phyloP scores from a whole-genome alignment of 352 stramenopile genomes.

The Globisporangium polare region DNA sequence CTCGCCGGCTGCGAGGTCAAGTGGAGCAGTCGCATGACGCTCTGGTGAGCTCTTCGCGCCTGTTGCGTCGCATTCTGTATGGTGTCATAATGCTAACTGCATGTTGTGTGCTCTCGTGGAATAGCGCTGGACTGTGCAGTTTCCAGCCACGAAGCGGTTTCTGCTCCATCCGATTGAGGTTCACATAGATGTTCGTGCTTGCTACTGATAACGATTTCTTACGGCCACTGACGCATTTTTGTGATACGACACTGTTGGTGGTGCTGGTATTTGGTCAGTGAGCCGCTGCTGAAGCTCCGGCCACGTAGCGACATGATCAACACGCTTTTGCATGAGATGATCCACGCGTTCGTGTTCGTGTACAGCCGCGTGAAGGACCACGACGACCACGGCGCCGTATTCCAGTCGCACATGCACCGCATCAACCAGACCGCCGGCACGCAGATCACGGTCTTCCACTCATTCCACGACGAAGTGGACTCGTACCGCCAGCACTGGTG shows the following conservation, averaged over 20 bases:
- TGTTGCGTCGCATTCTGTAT: no score
- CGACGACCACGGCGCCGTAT: conserved; percentile 81
- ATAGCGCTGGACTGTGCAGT: conserved; percentile 69
- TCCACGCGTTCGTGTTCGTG: conserved; percentile 88
- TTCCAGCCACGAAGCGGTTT: conserved; percentile 73
- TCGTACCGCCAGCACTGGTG: conserved; percentile 82
- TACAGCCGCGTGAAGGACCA: conserved; percentile 72
- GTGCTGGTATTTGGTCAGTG: conserved; percentile 24
- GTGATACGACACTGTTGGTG: neutral
- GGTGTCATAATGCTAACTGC: no score
- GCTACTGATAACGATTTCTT: no score
- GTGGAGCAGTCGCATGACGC: conserved; percentile 89
- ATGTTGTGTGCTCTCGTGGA: conserved; percentile 8
- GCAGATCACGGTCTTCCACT: conserved; percentile 87
- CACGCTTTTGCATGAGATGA: conserved; percentile 90
- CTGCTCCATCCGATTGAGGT: conserved; percentile 84
- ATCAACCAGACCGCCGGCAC: conserved; percentile 66
- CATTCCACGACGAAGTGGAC: conserved; percentile 88
- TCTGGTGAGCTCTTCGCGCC: conserved; percentile 34
- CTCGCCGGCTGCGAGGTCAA: conserved; percentile 81
- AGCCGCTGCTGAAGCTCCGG: conserved; percentile 78
- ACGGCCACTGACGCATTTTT: neutral
- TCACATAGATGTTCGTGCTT: no score
- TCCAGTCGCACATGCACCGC: conserved; percentile 77
- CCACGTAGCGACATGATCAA: conserved; percentile 83